phyloP scores from a whole-genome alignment of 1,284 basidiomycete species.

The Heimioporus retisporus region DNA sequence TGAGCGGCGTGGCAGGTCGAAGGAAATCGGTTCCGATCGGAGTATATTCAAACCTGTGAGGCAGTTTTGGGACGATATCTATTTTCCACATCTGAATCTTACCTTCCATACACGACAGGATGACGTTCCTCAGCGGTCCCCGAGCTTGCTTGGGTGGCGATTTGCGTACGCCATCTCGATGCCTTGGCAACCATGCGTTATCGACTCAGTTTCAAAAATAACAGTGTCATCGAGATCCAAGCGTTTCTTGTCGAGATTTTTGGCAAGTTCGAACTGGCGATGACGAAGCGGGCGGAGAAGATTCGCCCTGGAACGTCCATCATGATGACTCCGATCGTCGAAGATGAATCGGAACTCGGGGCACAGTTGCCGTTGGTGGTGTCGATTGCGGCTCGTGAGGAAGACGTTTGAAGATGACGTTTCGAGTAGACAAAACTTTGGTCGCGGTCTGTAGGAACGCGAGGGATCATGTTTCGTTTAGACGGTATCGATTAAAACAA shows the following conservation, averaged over 20 bases:
- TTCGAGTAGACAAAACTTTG: too few relatives aligned
- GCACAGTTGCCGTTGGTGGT: conserved; percentile 61
- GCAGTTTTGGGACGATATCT: background rate
- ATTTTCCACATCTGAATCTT: background rate
- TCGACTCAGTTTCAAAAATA: background rate
- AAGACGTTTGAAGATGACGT: too few relatives aligned
- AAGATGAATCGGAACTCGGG: conserved; percentile 55
- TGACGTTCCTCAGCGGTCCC: conserved; percentile 56
- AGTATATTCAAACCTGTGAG: conserved; percentile 63
- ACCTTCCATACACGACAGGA: conserved; percentile 31
- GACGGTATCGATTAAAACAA: too few relatives aligned
- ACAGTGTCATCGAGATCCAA: conserved; percentile 59
- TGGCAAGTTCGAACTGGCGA: conserved; percentile 37
- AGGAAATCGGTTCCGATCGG: conserved; percentile 54
- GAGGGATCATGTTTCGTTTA: too few relatives aligned
- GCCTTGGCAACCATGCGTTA: conserved; percentile 7
- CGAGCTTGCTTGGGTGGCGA: conserved; percentile 61
- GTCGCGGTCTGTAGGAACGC: too few relatives aligned
- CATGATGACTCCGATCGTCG: conserved; percentile 58
- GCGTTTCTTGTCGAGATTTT: conserved; percentile 35
- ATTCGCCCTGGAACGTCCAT: conserved; percentile 53
- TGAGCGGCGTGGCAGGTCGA: conserved; percentile 41
- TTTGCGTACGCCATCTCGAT: conserved; percentile 44
- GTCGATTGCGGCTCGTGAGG: conserved; percentile 2
- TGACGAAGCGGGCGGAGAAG: conserved; percentile 48